These are phyloP conservation scores for Cladosporium sphaerospermum DNA, from an alignment of 2,329 filamentous ascomycete genomes.

Conservation along the genomic window DNA sequence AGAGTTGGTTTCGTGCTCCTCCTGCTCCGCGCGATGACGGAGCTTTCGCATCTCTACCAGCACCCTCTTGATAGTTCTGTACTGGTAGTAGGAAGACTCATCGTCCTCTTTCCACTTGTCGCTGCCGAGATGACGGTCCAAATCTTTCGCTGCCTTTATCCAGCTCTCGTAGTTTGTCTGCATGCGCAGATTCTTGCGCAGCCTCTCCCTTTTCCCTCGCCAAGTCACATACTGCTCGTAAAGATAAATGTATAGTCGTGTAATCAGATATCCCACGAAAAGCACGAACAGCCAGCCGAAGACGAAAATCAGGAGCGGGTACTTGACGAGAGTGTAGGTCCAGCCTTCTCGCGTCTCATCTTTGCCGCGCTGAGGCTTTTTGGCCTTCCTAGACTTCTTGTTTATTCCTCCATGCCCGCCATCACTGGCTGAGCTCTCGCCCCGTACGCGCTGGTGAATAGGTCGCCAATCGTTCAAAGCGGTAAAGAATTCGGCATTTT, in stretches of 20 bases:
- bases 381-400: slow-evolving; percentile 33
- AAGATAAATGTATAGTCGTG: slow-evolving; percentile 79
- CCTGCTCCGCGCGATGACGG: slow-evolving; percentile 48
- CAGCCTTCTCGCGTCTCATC: slow-evolving; percentile 95
- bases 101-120: slow-evolving; percentile 71
- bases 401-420: slow-evolving; percentile 17
- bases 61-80: slow-evolving; percentile 71
- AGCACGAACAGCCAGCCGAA: slow-evolving; percentile 73
- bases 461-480: slow-evolving; percentile 96
- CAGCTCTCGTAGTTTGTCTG: slow-evolving; percentile 76
- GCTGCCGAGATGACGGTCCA: slow-evolving; percentile 78
- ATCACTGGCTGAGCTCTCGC: slow-evolving; percentile 33
- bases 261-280: slow-evolving; percentile 68
- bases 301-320: slow-evolving; percentile 78
- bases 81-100: slow-evolving; percentile 76
- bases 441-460: slow-evolving; percentile 62
- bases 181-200: slow-evolving; percentile 64
- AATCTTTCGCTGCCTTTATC: slow-evolving; percentile 68
- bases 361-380: slow-evolving; percentile 47
- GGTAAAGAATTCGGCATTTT: slow-evolving; percentile 59
- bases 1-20: slow-evolving; percentile 42
- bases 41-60: slow-evolving; percentile 66
- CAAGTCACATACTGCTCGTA: slow-evolving; percentile 92
- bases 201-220: slow-evolving; percentile 67
- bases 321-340: slow-evolving; percentile 82